Evolutionary conservation across 2,329 filamentous ascomycete genomes (phyloP).

Genomic region (Rhexocercosporidium sp.): DNA sequence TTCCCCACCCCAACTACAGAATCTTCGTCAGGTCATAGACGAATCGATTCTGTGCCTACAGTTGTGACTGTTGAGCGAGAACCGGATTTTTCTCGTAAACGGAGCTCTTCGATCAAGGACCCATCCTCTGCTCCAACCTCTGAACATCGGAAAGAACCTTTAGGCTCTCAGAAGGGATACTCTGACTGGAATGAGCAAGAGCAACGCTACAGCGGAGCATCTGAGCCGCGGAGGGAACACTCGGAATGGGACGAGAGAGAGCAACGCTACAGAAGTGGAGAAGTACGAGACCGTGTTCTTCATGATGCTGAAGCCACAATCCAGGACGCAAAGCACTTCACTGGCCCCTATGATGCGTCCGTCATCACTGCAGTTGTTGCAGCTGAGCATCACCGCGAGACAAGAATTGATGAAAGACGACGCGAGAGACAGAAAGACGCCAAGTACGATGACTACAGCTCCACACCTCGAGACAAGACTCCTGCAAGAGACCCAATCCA

Average conservation of each 20-base stretch:
- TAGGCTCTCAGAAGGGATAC: constrained; percentile 25
- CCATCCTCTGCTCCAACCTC: constrained; percentile 18
- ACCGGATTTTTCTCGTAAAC: constrained; percentile 46
- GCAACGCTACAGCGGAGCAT: constrained; percentile 16
- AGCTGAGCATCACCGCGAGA: constrained; percentile 42
- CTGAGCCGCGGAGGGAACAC: constrained; percentile 28
- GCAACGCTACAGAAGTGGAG: constrained; percentile 19
- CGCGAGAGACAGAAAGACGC: constrained; percentile 44
- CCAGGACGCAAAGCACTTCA: constrained; percentile 53
- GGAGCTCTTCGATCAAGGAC: constrained; percentile 37
- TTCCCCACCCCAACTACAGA: constrained; percentile 52
- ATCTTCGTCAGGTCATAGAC: constrained; percentile 25
- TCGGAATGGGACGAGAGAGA: constrained; percentile 25
- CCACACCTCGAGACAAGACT: constrained; percentile 29
- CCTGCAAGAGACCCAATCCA: constrained; percentile 51
- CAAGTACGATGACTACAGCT: constrained; percentile 36
- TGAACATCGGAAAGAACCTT: constrained; percentile 27
- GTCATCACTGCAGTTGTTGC: constrained; percentile 54
- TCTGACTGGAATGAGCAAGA: constrained; percentile 25
- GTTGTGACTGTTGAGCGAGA: constrained; percentile 60
- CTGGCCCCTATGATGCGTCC: constrained; percentile 52
- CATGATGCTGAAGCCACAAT: constrained; percentile 52
- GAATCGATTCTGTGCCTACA: constrained; percentile 44
- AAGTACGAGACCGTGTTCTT: constrained; percentile 35
- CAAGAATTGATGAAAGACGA: constrained; percentile 43